Evolutionary conservation across 164 flowering plant species (phyloP), one percentile per base, ranked within the genome.

Genomic region (Nymphaea colorata): DNA sequence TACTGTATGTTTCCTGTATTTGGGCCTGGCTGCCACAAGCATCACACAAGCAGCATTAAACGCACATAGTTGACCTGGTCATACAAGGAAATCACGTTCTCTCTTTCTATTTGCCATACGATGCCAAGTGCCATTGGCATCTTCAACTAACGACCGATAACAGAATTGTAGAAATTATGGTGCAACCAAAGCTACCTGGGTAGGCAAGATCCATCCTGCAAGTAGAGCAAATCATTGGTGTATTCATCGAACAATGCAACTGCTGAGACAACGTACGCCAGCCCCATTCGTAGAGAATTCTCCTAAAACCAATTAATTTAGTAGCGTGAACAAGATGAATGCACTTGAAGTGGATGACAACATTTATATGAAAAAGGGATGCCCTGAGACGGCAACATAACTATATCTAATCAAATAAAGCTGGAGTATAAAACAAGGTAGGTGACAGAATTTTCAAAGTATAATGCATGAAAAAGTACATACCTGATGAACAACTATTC

Each of bases 11-110:
- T 73, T 80, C 42, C 87, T 88, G 73, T 87, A 91, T 70, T 73
- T 79, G 42, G 93, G 97, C 92, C 97, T 93, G 82, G 89, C 93
- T 84, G 96, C 72, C 93, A 70, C 62, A 79, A 80, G 73, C 65
- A 79, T 70, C 43, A 2, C 6, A 36, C 11, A 7, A 3, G 4
- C 16, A 6, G n/a, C 25, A 36, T 61, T n/a, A 17, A 61, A n/a
- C 41, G n/a, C 7, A 47, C 3, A 47, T 7, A 47, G 7, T 6
- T 47, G 55, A 47, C 55, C 12, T 47, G 55, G 3, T 47, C 12
- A 12, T 12, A 47, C 55, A 7, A 47, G 12, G 55, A 25, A 25
- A 25, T 25, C 36, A 25, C 36, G 36, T 25, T 25, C 36, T 25
- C 36, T 25, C 36, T 25, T 25, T 25, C 36, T 1, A 25, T 25